These are phyloP conservation scores for Brassica incana DNA, from an alignment of 345 rosid genomes.

Conservation along the genomic window DNA sequence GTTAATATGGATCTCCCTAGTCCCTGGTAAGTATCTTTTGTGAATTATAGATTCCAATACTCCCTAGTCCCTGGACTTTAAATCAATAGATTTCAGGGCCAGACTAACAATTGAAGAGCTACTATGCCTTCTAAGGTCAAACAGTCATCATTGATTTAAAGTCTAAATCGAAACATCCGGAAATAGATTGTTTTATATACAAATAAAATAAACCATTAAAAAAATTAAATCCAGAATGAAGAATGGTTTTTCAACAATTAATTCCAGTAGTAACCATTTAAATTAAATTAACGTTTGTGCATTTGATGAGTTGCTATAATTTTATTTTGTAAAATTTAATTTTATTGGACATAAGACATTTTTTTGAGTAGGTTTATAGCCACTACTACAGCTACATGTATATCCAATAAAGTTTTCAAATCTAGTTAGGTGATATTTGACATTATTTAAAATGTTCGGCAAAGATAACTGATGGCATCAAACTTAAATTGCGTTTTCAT, in stretches of 20 bases:
- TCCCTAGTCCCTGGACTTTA: neutral
- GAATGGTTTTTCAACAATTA: neutral
- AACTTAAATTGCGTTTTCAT: too few relatives aligned
- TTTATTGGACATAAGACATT: neutral
- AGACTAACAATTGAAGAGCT: neutral
- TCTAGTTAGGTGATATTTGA: constrained; percentile 32
- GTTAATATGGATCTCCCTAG: constrained; percentile 5
- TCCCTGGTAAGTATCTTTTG: neutral
- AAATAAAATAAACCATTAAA: neutral
- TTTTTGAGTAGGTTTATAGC: constrained; percentile 32
- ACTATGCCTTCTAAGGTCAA: neutral
- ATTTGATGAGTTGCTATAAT: neutral
- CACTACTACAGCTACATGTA: constrained; percentile 18
- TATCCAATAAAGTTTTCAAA: constrained; percentile 28
- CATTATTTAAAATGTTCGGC: constrained; percentile 35
- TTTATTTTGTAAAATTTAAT: neutral
- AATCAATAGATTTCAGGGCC: neutral
- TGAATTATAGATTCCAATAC: neutral
- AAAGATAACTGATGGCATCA: neutral
- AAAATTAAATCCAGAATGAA: neutral
- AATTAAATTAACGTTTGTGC: neutral
- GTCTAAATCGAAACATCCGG: neutral
- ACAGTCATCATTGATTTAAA: neutral
- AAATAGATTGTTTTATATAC: neutral
- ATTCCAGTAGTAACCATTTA: neutral